phyloP scores from a whole-genome alignment of 352 stramenopile species.

The Pythium scleroteichum region DNA sequence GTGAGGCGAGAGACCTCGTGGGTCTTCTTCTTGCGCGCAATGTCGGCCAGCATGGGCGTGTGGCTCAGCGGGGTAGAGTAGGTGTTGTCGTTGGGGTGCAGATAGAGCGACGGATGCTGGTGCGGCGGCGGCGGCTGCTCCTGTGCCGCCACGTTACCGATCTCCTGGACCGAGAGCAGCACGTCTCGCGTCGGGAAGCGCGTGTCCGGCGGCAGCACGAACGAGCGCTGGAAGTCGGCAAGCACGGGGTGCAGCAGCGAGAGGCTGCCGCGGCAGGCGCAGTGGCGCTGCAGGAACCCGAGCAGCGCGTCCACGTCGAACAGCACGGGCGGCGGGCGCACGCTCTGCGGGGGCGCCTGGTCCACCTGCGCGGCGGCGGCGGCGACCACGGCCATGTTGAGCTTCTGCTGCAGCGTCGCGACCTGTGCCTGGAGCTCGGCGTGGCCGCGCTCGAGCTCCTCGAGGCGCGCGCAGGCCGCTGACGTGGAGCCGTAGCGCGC shows the following conservation, averaged over 20 bases:
- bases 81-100: not conserved
- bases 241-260: constrained; percentile 25
- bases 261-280: constrained; percentile 37
- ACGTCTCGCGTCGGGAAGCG: constrained; percentile 22
- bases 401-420: constrained; percentile 29
- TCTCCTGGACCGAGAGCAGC: constrained; percentile 26
- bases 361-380: constrained; percentile 24
- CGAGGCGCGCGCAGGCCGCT: constrained; percentile 30
- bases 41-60: not conserved
- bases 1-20: constrained; percentile 20
- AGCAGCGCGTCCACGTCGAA: constrained; percentile 31
- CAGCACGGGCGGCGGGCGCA: constrained; percentile 1
- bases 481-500: constrained; percentile 35
- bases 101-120: not conserved
- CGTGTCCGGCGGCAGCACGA: constrained; percentile 20
- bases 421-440: constrained; percentile 28
- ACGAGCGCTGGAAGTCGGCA: constrained; percentile 25
- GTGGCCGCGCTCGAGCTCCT: constrained; percentile 34
- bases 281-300: constrained; percentile 34
- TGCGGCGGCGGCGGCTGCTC: not conserved
- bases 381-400: constrained; percentile 28
- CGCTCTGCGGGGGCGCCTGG: constrained; percentile 10
- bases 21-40: constrained; percentile 14
- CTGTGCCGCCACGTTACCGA: not conserved
- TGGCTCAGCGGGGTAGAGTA: constrained; percentile 2